Evolutionary conservation across 1,139 yeast genomes (phyloP).

Genomic region (Zygosaccharomyces sapae): DNA sequence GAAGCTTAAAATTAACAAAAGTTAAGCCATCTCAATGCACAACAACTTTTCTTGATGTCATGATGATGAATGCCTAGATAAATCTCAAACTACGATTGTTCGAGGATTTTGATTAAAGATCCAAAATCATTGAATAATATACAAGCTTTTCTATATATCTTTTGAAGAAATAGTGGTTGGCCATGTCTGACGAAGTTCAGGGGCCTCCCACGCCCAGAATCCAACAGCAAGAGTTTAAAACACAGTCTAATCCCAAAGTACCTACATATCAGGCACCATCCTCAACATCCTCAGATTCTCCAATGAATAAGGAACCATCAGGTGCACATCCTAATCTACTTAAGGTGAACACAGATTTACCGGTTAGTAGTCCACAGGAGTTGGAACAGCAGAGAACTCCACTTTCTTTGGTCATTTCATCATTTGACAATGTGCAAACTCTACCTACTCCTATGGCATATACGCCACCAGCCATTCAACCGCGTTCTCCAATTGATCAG

Average conservation of each 20-base stretch:
- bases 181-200: constrained; percentile 8
- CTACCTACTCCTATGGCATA: constrained; percentile 35
- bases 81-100: neutral
- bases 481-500: constrained; percentile 19
- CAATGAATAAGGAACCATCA: neutral
- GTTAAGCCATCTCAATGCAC: constrained; percentile 3
- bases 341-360: constrained; percentile 2
- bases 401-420: constrained; percentile 20
- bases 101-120: neutral
- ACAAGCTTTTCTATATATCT: neutral
- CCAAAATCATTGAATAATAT: neutral
- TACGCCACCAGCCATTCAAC: constrained; percentile 24
- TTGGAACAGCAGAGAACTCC: constrained; percentile 16
- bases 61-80: neutral
- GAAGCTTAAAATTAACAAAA: neutral
- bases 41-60: neutral
- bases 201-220: constrained; percentile 16
- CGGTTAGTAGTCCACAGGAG: constrained; percentile 4
- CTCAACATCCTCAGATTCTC: neutral
- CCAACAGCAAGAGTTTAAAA: constrained; percentile 14
- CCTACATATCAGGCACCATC: neutral
- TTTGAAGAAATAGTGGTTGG: neutral
- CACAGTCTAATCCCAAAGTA: neutral
- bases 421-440: constrained; percentile 25
- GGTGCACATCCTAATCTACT: constrained; percentile 1